These are phyloP conservation scores for Skeletonema marinoi DNA, from an alignment of 108 stramenopile species.

Conservation along the genomic window DNA sequence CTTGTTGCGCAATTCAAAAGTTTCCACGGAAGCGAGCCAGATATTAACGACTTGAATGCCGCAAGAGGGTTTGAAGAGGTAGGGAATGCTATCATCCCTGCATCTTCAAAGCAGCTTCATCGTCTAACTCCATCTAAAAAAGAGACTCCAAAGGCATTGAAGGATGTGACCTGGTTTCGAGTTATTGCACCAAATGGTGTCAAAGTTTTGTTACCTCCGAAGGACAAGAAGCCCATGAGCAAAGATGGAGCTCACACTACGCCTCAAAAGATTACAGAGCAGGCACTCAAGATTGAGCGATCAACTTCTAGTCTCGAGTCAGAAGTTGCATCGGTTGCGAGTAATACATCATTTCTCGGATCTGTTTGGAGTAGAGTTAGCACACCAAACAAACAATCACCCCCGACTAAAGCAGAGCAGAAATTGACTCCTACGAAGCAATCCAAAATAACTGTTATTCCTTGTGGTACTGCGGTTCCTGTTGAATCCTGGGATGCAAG, in stretches of 20 bases:
- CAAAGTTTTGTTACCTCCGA: slow-evolving; percentile 58
- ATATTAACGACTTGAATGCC: slow-evolving; percentile 34
- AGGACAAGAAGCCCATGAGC: slow-evolving; percentile 4
- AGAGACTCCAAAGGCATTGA: slow-evolving; percentile 3
- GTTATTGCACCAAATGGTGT: slow-evolving; percentile 62
- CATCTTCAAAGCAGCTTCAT: neutral
- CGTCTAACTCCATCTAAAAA: slow-evolving; percentile 5
- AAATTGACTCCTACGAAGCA: slow-evolving; percentile 3
- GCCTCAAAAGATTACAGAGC: slow-evolving; percentile 3
- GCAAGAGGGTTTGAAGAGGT: slow-evolving; percentile 63
- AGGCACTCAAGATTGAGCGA: slow-evolving; percentile 3
- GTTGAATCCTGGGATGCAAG: slow-evolving; percentile 57
- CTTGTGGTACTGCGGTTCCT: slow-evolving; percentile 80
- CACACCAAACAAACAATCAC: slow-evolving; percentile 37
- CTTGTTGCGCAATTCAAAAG: slow-evolving; percentile 61
- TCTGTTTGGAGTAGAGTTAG: slow-evolving; percentile 48
- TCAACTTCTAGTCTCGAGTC: slow-evolving; percentile 31
- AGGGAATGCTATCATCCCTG: slow-evolving; percentile 66
- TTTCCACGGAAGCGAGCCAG: slow-evolving; percentile 29
- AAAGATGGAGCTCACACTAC: slow-evolving; percentile 10
- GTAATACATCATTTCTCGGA: slow-evolving; percentile 41
- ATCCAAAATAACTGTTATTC: slow-evolving; percentile 32
- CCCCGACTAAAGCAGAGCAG: neutral
- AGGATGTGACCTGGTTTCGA: slow-evolving; percentile 62
- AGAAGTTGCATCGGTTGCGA: slow-evolving; percentile 24